These are phyloP conservation scores for Exidia glandulosa DNA, from an alignment of 768 basidiomycete genomes.

Conservation along the genomic window DNA sequence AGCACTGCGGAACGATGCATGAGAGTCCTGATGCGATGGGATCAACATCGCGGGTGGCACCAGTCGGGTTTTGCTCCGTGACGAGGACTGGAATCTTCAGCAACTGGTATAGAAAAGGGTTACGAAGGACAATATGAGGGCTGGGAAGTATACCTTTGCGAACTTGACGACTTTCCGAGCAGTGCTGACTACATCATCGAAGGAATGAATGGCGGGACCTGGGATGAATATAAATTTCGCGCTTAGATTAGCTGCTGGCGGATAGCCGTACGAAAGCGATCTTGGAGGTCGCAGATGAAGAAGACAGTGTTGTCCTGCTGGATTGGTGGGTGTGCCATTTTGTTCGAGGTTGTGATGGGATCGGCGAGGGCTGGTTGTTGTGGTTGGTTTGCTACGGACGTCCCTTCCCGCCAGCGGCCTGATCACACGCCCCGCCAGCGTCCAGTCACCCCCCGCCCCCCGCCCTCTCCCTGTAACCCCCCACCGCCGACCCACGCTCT, in stretches of 20 bases:
- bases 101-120: slow-evolving; percentile 37
- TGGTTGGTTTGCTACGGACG: no score
- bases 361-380: slow-evolving; percentile 5
- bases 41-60: slow-evolving; percentile 24
- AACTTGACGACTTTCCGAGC: slow-evolving; percentile 67
- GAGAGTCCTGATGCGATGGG: background rate
- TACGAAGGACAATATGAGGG: no score
- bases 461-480: background rate
- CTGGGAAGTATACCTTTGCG: slow-evolving; percentile 42
- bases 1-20: slow-evolving; percentile 34
- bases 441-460: background rate
- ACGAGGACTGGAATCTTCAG: slow-evolving; percentile 61
- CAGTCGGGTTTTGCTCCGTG: slow-evolving; percentile 78
- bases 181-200: slow-evolving; percentile 56
- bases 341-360: background rate
- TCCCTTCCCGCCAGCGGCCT: no score
- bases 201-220: slow-evolving; percentile 52
- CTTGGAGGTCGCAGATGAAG: slow-evolving; percentile 79
- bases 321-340: slow-evolving; percentile 9
- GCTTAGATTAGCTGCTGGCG: background rate
- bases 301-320: slow-evolving; percentile 36
- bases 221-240: background rate
- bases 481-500: background rate
- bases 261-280: slow-evolving; percentile 48
- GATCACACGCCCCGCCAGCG: background rate